A percentile compares a stretch with the other conserved stretches of the same genome.
Evolutionary conservation across 2,329 filamentous ascomycete species (phyloP).

Genomic region (Fusarium sp.): DNA sequence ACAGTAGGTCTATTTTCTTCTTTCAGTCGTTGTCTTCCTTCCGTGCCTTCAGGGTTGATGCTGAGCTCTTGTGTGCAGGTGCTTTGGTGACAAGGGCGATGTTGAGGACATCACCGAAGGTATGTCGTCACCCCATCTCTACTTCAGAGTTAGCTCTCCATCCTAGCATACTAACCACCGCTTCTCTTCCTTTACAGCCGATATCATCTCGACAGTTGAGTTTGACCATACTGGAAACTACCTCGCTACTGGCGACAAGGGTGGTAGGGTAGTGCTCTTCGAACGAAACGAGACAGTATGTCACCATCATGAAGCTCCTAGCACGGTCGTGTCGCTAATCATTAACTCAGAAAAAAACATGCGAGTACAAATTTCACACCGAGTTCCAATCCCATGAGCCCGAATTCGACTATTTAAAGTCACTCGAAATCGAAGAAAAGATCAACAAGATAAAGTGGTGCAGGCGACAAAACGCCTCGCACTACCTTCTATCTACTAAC

Average conservation of each 20-base stretch:
- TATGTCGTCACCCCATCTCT: slow-evolving; percentile 56
- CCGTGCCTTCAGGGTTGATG: slow-evolving; percentile 20
- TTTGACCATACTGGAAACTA: slow-evolving; percentile 93
- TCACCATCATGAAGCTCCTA: slow-evolving; percentile 22
- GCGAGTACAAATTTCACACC: slow-evolving; percentile 99
- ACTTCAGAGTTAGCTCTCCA: slow-evolving; percentile 26
- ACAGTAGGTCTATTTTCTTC: slow-evolving; percentile 75
- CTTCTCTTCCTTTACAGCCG: slow-evolving; percentile 66
- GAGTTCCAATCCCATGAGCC: slow-evolving; percentile 99
- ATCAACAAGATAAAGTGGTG: slow-evolving; percentile 99
- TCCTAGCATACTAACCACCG: slow-evolving; percentile 39
- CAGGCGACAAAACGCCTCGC: slow-evolving; percentile 95
- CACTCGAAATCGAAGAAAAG: slow-evolving; percentile 99
- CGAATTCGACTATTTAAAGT: slow-evolving; percentile 99
- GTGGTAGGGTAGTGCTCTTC: slow-evolving; percentile 85
- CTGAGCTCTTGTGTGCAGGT: slow-evolving; percentile 67
- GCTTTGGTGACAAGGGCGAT: slow-evolving; percentile 99
- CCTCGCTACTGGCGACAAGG: slow-evolving; percentile 90
- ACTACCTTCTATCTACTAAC: slow-evolving; percentile 98
- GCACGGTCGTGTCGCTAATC: slow-evolving; percentile 28
- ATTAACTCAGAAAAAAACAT: slow-evolving; percentile 90
- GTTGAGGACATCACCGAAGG: slow-evolving; percentile 99
- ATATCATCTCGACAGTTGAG: slow-evolving; percentile 92
- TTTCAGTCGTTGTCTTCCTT: slow-evolving; percentile 6
- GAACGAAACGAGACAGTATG: slow-evolving; percentile 95